These are phyloP conservation scores for Pseudotulostoma volvatum DNA, from an alignment of 495 filamentous ascomycete genomes.

Conservation along the genomic window DNA sequence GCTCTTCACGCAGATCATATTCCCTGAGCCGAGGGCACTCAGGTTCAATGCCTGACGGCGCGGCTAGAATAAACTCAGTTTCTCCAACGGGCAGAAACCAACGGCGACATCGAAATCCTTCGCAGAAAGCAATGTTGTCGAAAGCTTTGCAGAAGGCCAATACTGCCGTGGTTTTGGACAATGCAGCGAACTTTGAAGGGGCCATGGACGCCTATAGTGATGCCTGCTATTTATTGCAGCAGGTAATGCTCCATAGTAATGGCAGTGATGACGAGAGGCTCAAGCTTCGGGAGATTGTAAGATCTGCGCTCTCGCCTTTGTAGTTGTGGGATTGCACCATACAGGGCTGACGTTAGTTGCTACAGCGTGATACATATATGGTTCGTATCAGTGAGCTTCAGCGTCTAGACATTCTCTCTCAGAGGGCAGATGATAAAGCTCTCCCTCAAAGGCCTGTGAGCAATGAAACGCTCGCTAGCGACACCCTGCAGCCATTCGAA, in stretches of 20 bases:
- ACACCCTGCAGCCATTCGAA: conserved; percentile 5
- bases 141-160: conserved; percentile 89
- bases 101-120: conserved; percentile 29
- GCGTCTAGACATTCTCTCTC: conserved; percentile 43
- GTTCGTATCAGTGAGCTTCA: conserved; percentile 73
- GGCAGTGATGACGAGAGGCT: conserved; percentile 63
- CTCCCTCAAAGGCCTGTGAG: conserved; percentile 66
- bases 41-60: no score
- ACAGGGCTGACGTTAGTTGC: no score
- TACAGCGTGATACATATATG: conserved; percentile 72
- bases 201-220: conserved; percentile 84
- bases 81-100: no score
- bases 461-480: conserved; percentile 15
- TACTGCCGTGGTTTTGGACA: conserved; percentile 84
- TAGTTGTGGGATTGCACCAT: no score
- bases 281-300: conserved; percentile 80
- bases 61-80: no score
- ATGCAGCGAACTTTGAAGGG: conserved; percentile 84
- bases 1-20: conserved; percentile 6
- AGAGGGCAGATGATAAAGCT: conserved; percentile 44
- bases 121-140: conserved; percentile 84
- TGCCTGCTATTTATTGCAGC: conserved; percentile 66
- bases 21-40: no score
- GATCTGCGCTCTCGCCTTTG: conserved; percentile 19
- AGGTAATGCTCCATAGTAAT: conserved; percentile 71